Percentiles rank a stretch among this genome's conserved stretches.
phyloP scores from a whole-genome alignment of 805 yeast species.

The Brettanomyces nanus region DNA sequence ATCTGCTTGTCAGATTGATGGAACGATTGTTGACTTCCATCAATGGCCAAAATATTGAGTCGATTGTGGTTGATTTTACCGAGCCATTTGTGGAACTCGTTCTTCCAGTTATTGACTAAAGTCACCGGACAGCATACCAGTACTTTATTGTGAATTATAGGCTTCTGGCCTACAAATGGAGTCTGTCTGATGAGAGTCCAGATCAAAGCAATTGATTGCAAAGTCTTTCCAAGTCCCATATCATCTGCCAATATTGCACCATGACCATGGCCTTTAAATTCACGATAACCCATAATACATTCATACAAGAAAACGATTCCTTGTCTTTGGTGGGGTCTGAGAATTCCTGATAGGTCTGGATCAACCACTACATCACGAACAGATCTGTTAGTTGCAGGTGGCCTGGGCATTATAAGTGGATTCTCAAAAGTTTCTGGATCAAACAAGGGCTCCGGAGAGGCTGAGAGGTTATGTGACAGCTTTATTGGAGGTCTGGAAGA shows the following conservation, averaged over 20 bases:
- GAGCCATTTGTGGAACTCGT: constrained; percentile 87
- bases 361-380: constrained; percentile 47
- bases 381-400: constrained; percentile 6
- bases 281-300: constrained; percentile 66
- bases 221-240: constrained; percentile 92
- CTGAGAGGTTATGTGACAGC: not conserved
- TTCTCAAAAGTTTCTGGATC: constrained; percentile 7
- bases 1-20: constrained; percentile 48
- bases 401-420: constrained; percentile 8
- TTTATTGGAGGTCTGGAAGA: no score
- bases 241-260: constrained; percentile 94
- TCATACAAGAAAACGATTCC: constrained; percentile 79
- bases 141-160: constrained; percentile 41
- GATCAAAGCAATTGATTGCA: constrained; percentile 73
- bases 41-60: constrained; percentile 58
- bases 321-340: constrained; percentile 83
- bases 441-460: constrained; percentile 14
- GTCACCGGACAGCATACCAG: constrained; percentile 91
- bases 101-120: constrained; percentile 76
- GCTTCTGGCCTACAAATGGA: constrained; percentile 33
- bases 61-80: constrained; percentile 35
- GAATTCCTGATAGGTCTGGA: constrained; percentile 38
- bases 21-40: constrained; percentile 27
- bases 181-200: constrained; percentile 76
- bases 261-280: constrained; percentile 34